Evolutionary conservation across 768 basidiomycete species (phyloP), one percentile per base, ranked within the genome.

Genomic region (Rubroboletus satanas): DNA sequence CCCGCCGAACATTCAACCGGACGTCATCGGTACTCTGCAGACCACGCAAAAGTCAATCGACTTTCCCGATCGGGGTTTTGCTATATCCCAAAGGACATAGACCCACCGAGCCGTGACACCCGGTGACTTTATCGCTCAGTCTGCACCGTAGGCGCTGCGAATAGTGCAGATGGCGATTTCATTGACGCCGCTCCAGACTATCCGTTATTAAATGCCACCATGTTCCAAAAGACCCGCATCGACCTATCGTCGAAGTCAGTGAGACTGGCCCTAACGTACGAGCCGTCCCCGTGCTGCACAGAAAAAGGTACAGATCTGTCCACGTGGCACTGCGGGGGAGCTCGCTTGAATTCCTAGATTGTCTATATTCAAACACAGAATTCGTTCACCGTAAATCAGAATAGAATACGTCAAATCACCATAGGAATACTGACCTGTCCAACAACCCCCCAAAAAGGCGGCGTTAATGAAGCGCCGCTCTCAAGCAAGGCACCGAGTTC

Each of bases 401-500:
- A 59, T 50, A 43, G 57, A 66, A 61, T 52, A 26, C 39, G 60
- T 67, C 66, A 62, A 65, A 68, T 66, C 66, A 59, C 52, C 54
- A 47, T 47, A 55, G 64, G 66, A 68, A 66, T 63, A 43, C 66
- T 63, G 43, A 58, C 66, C 57, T 50, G 48, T 45, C 45, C 46
- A 51, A 33, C 33, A 15, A 31, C 32, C 44, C 51, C 37, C 50
- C 17, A 51, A 53, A 56, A 51, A 31, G 51, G 56, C 53, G 56
- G 58, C 26, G 50, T 48, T 38, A 48, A 54, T 54, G 56, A 55
- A 56, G 41, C 49, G 36, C 62, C 65, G 49, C 33, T n/a, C 59
- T 55, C 52, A 45, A 48, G 28, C 53, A 59, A 68, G 63, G 66
- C 63, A 66, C 66, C 49, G 49, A 8, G 58, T 66, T 66, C 66